Evolutionary conservation across 2,329 filamentous ascomycete genomes (phyloP).

Genomic region (Neofusicoccum parvum): DNA sequence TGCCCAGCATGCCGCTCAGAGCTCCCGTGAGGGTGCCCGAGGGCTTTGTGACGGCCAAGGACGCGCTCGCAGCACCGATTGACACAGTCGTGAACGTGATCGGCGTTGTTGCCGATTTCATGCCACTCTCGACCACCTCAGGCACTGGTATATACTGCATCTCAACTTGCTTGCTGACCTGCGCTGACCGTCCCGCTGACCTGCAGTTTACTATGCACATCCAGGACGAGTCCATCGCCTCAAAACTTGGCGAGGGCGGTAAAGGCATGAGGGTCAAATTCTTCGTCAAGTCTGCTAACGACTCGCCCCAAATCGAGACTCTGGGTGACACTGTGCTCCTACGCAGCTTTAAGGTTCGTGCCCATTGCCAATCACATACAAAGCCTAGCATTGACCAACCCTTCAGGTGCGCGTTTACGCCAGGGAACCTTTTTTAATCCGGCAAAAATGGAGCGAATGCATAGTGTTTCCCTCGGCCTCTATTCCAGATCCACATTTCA

Average conservation of each 20-base stretch:
- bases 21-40: neutral
- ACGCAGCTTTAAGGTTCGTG: conserved; percentile 31
- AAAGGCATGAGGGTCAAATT: neutral
- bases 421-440: neutral
- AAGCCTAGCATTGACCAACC: neutral
- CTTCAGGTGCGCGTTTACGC: neutral
- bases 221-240: conserved; percentile 27
- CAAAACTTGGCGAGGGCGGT: neutral
- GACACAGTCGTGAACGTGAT: conserved; percentile 8
- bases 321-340: conserved; percentile 68
- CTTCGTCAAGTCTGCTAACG: neutral
- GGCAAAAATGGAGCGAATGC: neutral
- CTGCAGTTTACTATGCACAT: neutral
- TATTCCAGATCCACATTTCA: conserved; percentile 32
- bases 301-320: conserved; percentile 48
- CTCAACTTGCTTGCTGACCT: no score
- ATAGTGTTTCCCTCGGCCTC: conserved; percentile 29
- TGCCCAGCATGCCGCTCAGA: conserved; percentile 4
- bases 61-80: neutral
- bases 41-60: neutral
- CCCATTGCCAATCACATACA: neutral
- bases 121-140: neutral
- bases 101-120: conserved; percentile 2
- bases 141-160: conserved; percentile 2
- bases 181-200: conserved; percentile 3